Percentiles rank a stretch among this genome's conserved stretches.
Conservation (phyloP, 108 stramenopile species). For the Cyclotella distinguenda region DNA sequence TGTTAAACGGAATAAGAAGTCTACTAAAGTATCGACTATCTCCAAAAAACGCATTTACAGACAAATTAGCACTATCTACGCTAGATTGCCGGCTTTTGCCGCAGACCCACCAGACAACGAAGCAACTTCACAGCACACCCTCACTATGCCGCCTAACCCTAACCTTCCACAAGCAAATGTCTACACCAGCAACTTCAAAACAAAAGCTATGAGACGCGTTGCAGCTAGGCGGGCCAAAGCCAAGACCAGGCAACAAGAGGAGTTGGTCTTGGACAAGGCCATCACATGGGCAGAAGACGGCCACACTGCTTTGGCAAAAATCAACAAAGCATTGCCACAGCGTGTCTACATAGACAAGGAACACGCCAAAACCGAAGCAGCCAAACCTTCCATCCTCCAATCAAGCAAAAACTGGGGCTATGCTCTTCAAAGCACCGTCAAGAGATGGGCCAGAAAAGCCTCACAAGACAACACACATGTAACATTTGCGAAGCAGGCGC, state of each 20-base stretch:
- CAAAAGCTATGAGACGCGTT: not conserved
- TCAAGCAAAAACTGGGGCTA: not conserved
- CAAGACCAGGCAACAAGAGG: not conserved
- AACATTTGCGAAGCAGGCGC: not conserved
- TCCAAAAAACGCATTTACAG: not conserved
- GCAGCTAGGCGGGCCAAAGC: not conserved
- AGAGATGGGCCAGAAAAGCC: not conserved
- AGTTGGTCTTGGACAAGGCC: not conserved
- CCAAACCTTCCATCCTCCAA: constrained; percentile 4
- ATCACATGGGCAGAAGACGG: constrained; percentile 6
- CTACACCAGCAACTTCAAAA: constrained; percentile 1
- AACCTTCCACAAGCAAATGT: no score
- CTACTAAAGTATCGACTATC: not conserved
- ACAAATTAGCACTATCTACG: not conserved
- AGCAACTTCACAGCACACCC: not conserved
- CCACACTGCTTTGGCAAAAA: not conserved
- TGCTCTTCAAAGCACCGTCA: not conserved
- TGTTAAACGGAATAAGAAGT: not conserved
- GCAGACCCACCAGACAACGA: not conserved
- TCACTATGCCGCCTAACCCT: not conserved
- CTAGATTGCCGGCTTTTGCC: not conserved
- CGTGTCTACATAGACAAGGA: not conserved
- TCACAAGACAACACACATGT: not conserved
- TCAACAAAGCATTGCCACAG: not conserved
- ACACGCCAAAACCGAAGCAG: not conserved